These are phyloP conservation scores for Carallia brachiata DNA, from an alignment of 345 rosid genomes.

Conservation along the genomic window DNA sequence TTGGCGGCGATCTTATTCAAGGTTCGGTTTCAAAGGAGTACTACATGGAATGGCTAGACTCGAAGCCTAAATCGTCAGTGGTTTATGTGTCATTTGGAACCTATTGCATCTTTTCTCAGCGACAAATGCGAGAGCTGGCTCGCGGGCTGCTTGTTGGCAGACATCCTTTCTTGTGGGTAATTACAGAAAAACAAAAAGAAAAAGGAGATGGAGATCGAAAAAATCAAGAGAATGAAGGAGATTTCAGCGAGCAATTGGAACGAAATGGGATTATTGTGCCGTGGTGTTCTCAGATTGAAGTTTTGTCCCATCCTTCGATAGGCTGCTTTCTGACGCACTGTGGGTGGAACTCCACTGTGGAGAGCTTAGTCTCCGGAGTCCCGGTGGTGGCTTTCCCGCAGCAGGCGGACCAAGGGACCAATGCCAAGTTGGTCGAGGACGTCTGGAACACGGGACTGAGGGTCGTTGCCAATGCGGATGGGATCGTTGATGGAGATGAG, in stretches of 20 bases:
- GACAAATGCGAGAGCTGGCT: conserved; percentile 49
- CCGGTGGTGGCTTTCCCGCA: too few species aligned
- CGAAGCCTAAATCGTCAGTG: conserved; percentile 34
- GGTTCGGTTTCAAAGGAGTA: conserved; percentile 6
- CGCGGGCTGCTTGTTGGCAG: conserved; percentile 30
- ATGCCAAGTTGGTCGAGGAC: too few species aligned
- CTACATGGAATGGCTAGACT: conserved; percentile 42
- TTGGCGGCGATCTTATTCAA: conserved; percentile 34
- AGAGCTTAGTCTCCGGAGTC: too few species aligned
- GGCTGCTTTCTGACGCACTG: too few species aligned
- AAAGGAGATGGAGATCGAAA: conserved; percentile 1
- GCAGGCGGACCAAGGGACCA: too few species aligned
- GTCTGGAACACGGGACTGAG: too few species aligned
- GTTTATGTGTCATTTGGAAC: conserved; percentile 60
- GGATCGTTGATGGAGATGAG: too few species aligned
- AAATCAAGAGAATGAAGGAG: conserved; percentile 29
- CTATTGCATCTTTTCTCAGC: conserved; percentile 29
- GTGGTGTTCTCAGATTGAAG: too few species aligned
- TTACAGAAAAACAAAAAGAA: conserved; percentile 17
- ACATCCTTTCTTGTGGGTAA: conserved; percentile 56
- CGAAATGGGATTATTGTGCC: too few species aligned
- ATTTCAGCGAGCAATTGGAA: not conserved
- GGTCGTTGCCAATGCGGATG: too few species aligned
- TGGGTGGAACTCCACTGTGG: too few species aligned
- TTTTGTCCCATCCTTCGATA: too few species aligned